Evolutionary conservation across 352 stramenopile species (phyloP), one percentile per base, ranked within the genome.

Genomic region (Aphanomyces stellatus): DNA sequence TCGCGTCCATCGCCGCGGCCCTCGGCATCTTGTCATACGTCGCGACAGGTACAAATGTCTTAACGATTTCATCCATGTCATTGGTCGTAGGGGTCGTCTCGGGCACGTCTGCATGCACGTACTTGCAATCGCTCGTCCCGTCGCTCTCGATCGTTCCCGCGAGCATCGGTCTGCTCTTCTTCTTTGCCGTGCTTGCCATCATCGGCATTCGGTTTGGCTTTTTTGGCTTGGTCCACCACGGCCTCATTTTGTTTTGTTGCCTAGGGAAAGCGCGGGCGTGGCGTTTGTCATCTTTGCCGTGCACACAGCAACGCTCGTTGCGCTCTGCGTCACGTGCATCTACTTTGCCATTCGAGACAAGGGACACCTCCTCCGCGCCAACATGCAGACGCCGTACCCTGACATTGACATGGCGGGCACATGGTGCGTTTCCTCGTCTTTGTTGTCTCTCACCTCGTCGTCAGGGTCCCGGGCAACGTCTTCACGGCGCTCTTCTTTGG

Each of bases 21-120:
- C 80, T 97, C 15, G 78, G 84, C 33, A 88, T 97, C 57, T 79
- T 97, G 62, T 88, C 86, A 7, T 97, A 97, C 78, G 72, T 96
- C 19, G 88, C 89, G 0, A 97, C 89, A 1, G 89, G 85, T 46
- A 72, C 30, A 8, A 19, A 7, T 2, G 0, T 34, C 25, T 49
- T 63, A 6, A 55, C 31, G 25, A n/a, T 57, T 28, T 15, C 13
- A 2, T 22, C 11, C 40, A 30, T 31, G 59, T 11, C 13, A 62
- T n/a, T 8, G 19, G 25, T 24, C 11, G 22, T 40, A 71, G 55
- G 65, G 25, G 79, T 86, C 0, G 77, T 85, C 15, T 84, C 78
- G n/a, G 78, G 62, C 57, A 81, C 82, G n/a, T 87, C 82, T 28
- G 87, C 83, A 10, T 70, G 96, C 13, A 79, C 71, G 5, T 96